Percentiles rank a stretch among this genome's conserved stretches.
Conservation (phyloP, 345 rosid species). For the Eucalyptus camaldulensis region DNA sequence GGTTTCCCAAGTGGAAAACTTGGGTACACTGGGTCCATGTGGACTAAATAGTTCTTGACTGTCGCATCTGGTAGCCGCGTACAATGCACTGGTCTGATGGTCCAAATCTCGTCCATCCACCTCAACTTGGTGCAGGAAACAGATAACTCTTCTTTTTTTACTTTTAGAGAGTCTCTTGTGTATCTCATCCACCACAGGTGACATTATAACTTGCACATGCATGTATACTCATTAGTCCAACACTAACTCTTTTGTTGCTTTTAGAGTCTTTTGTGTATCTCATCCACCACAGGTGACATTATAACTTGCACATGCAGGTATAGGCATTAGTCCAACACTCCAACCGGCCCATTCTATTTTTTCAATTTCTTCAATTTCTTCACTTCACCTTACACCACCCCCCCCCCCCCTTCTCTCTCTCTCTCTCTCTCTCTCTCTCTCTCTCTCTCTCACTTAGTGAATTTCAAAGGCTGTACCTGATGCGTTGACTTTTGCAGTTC, state of each 20-base stretch:
- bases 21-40: background rate
- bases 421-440: background rate
- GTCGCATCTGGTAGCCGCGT: background rate
- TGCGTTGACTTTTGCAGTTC: background rate
- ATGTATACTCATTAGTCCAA: background rate
- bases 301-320: background rate
- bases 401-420: background rate
- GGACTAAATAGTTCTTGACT: background rate
- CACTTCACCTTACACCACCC: background rate
- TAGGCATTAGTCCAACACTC: background rate
- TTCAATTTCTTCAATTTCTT: background rate
- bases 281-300: background rate
- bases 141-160: background rate
- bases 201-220: background rate
- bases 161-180: background rate
- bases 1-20: background rate
- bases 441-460: background rate
- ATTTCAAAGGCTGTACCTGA: background rate
- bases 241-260: background rate
- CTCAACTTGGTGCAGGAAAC: background rate
- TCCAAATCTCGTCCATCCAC: background rate
- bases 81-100: background rate
- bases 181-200: background rate
- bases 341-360: background rate
- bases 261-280: background rate